Base-by-base conservation (phyloP, 2,329 filamentous ascomycete species). In the Pseudogymnoascus sp. region DNA sequence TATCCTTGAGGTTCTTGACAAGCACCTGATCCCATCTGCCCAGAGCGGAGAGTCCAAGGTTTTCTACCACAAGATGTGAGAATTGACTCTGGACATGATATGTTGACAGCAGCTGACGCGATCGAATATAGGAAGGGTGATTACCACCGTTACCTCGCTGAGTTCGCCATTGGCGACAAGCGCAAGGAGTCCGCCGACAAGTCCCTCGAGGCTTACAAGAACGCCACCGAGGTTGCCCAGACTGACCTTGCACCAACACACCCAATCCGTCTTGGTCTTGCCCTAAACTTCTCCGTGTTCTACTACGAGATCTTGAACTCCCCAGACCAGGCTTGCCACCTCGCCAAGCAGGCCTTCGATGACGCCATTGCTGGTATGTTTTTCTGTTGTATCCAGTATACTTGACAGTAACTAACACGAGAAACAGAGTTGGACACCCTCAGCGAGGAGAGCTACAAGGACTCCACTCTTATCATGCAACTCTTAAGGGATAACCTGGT, bases 31-130 rank as follows among this genome's bases (percentile, higher is more conserved):
- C 76, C 93, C 93, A 79, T 93, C 95, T 80, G 93, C 93, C 76
- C 89, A 95, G 80, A 89, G 91, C 70, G 93, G 93, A 82, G 93
- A 97, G 85, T 96, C 92, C 78, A 97, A 97, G 88, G 93, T 97
- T 77, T 97, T 97, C 81, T 97, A 97, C 84, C 93, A 97, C 89
- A 97, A 97, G 88, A 97, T 97, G 93, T 97, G 82, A 72, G 90
- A 84, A 18, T 33, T 33, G 25, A 33, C 45, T 18, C 25, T 12
- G 45, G 12, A 33, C n/a, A 18, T 31, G 25, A 55, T 55, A 55
- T 25, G 25, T 16, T 31, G 28, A 31, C 25, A 9, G n/a, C 28
- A 33, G 31, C 45, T 55, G 18, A 55, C 45, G 45, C 45, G 45
- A 5, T 55, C 59, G 7, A 63, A 14, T 61, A 41, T 68, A 96